A percentile compares a stretch with the other conserved stretches of the same genome.
These are phyloP conservation scores for Globisporangium solare DNA, from an alignment of 352 stramenopile genomes.

Conservation along the genomic window DNA sequence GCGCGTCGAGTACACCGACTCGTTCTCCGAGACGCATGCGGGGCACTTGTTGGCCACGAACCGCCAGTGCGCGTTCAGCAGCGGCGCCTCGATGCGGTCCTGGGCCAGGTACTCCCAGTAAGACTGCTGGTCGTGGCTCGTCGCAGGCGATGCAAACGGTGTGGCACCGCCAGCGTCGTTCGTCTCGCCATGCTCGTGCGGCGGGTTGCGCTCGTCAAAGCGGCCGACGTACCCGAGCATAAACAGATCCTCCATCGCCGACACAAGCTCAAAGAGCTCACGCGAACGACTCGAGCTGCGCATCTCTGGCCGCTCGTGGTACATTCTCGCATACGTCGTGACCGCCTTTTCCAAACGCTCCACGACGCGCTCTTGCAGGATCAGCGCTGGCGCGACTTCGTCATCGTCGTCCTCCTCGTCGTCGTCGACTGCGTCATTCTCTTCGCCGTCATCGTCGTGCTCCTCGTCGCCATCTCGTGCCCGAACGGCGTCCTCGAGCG, in stretches of 20 bases:
- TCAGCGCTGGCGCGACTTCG: constrained; percentile 8
- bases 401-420: constrained; percentile 1
- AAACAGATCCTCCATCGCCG: constrained; percentile 60
- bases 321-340: constrained; percentile 52
- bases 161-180: not conserved
- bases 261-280: constrained; percentile 68
- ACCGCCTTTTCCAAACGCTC: constrained; percentile 55
- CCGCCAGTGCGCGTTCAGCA: constrained; percentile 54
- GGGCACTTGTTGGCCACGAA: constrained; percentile 56
- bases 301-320: constrained; percentile 57
- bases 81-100: constrained; percentile 38
- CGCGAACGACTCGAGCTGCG: constrained; percentile 51
- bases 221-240: constrained; percentile 53
- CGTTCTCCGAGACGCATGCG: constrained; percentile 32
- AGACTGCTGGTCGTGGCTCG: constrained; percentile 13
- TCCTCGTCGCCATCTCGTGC: constrained; percentile 4
- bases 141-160: constrained; percentile 3
- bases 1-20: constrained; percentile 64
- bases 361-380: constrained; percentile 49
- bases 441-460: constrained; percentile 9
- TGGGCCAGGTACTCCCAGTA: constrained; percentile 73
- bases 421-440: constrained; percentile 5
- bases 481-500: constrained; percentile 4
- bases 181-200: constrained; percentile 1
- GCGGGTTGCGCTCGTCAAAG: no score